These are phyloP conservation scores for Pythium oligandrum DNA, from an alignment of 352 stramenopile genomes.

Conservation along the genomic window DNA sequence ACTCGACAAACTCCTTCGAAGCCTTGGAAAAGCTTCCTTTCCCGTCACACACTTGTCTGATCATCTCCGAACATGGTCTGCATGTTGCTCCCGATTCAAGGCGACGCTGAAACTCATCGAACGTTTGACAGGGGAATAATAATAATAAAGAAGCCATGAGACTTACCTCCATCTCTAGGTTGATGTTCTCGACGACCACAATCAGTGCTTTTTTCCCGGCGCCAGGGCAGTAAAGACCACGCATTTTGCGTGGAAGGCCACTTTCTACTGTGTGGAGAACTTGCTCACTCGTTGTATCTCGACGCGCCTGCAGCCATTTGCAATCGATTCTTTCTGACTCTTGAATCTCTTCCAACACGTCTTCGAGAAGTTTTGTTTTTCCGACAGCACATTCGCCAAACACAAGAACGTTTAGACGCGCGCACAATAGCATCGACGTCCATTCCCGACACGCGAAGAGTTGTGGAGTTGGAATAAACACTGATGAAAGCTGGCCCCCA, in stretches of 20 bases:
- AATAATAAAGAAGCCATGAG: not conserved
- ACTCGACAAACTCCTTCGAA: conserved; percentile 56
- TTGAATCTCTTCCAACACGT: conserved; percentile 28
- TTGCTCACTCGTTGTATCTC: conserved; percentile 15
- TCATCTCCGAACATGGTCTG: conserved; percentile 39
- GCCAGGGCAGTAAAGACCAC: conserved; percentile 46
- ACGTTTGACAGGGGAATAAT: too few species aligned
- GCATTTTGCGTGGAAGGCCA: conserved; percentile 43
- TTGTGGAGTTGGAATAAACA: conserved; percentile 44
- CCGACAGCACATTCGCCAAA: conserved; percentile 42
- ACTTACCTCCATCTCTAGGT: conserved; percentile 43
- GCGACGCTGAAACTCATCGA: not conserved
- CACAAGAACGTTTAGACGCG: conserved; percentile 44
- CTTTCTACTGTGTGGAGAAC: conserved; percentile 37
- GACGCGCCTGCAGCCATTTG: conserved; percentile 29
- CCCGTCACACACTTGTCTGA: conserved; percentile 56
- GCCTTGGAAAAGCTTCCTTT: conserved; percentile 46
- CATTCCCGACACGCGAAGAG: conserved; percentile 28
- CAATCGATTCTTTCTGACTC: conserved; percentile 29
- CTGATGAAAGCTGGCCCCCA: conserved; percentile 11
- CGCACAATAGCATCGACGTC: conserved; percentile 27
- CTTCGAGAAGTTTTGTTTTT: conserved; percentile 43
- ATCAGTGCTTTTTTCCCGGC: conserved; percentile 39
- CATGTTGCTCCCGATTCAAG: conserved; percentile 8
- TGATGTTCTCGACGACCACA: conserved; percentile 55